phyloP scores from a whole-genome alignment of 2,329 filamentous ascomycete species.

The Cladosporium sphaerospermum region DNA sequence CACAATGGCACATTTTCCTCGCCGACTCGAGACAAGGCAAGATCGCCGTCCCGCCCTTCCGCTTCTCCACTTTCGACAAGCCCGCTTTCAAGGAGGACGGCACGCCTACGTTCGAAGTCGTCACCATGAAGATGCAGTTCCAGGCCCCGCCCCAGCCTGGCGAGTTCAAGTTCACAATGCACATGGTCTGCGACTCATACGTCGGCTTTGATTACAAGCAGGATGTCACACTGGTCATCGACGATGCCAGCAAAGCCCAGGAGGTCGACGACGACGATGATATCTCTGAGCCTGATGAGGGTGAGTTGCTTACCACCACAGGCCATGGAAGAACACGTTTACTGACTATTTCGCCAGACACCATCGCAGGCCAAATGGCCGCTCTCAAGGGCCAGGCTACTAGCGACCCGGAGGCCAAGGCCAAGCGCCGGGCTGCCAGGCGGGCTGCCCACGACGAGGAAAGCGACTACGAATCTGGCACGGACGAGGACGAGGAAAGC shows the following conservation, averaged over 20 bases:
- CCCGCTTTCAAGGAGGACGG: constrained; percentile 70
- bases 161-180: constrained; percentile 90
- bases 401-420: constrained; percentile 15
- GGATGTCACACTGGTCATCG: constrained; percentile 82
- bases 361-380: constrained; percentile 34
- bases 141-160: constrained; percentile 87
- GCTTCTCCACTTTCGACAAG: constrained; percentile 89
- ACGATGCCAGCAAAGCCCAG: constrained; percentile 79
- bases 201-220: constrained; percentile 88
- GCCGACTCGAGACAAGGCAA: constrained; percentile 91
- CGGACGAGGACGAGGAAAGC: constrained; percentile 29
- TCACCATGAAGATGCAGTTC: constrained; percentile 96
- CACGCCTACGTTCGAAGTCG: constrained; percentile 79
- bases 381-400: constrained; percentile 30
- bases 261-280: constrained; percentile 71
- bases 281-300: constrained; percentile 96
- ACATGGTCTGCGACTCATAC: constrained; percentile 91
- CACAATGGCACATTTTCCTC: constrained; percentile 90
- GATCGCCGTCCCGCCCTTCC: constrained; percentile 92
- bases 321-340: not conserved
- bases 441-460: constrained; percentile 15
- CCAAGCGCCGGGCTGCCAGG: constrained; percentile 12
- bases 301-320: constrained; percentile 50
- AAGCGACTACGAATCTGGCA: constrained; percentile 33
- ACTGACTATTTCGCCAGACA: constrained; percentile 24